Base-by-base conservation (phyloP, 2,329 filamentous ascomycete species). In the Myrmaecium sp. region DNA sequence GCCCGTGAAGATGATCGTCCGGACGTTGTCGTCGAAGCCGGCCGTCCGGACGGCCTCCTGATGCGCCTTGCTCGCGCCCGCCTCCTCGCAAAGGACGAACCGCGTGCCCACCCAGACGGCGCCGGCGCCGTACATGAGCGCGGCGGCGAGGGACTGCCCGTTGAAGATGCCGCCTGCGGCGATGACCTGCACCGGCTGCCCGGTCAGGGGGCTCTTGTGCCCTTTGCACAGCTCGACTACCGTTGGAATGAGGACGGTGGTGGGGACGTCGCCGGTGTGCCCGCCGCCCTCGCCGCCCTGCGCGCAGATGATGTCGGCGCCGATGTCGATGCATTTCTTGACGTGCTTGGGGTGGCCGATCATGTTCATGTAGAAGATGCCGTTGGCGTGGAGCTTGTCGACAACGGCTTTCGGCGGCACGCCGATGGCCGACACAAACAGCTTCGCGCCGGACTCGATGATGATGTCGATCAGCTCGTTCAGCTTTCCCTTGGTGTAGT, bases 341-440 rank as follows among this genome's bases (percentile, higher is more conserved):
- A 93, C 86, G 62, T 98, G 89, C 74, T 98, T 98, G 49, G 89
- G 86, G 67, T 98, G 89, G 40, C 89, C 89, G 52, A 98, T 84
- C 89, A 98, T 98, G 74, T 98, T 98, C 89, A 95, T 95, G 68
- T 91, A 93, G 40, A 92, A 67, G 41, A 98, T 69, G 40, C 84
- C 84, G 46, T 72, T 62, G 48, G 72, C 69, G 69, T 98, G 89
- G 24, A 98, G 73, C 50, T 70, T 77, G 39, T 95, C 83, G 45
- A 98, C 83, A 32, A 94, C 75, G 41, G 68, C 62, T 58, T 80
- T 81, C 39, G 89, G 82, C 22, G 89, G 84, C 14, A 95, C 78
- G 46, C 89, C 89, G 51, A 98, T 83, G 44, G 89, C 89, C 27
- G 81, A 94, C 43, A 98, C 89, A 61, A 98, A 98, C 33, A 98